Conservation (phyloP, 2,329 filamentous ascomycete genomes). For the Aurifilum marmelostoma region DNA sequence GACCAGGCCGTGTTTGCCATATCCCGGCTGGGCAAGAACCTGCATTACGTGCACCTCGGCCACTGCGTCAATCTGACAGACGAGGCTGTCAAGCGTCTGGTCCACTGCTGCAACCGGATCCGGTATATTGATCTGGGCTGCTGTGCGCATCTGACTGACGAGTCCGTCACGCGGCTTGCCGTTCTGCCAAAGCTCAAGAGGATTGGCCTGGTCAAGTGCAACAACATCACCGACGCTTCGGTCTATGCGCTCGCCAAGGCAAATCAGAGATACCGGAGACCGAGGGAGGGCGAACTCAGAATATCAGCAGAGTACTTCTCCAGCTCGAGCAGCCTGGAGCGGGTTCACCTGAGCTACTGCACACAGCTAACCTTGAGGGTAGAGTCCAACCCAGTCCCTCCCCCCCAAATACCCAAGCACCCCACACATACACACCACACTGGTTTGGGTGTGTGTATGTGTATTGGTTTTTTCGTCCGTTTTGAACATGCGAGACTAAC, state of each 20-base stretch:
- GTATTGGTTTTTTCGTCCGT: too few relatives aligned
- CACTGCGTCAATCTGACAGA: slow-evolving; percentile 94
- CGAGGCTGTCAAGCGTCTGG: slow-evolving; percentile 79
- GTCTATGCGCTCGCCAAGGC: slow-evolving; percentile 82
- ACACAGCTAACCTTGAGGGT: slow-evolving; percentile 80
- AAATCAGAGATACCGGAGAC: slow-evolving; percentile 55
- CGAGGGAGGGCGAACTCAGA: slow-evolving; percentile 53
- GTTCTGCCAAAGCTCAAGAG: slow-evolving; percentile 89
- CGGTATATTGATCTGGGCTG: slow-evolving; percentile 98
- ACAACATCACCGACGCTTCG: slow-evolving; percentile 84
- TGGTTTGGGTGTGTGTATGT: not conserved
- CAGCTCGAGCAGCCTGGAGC: slow-evolving; percentile 72
- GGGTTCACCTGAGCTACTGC: slow-evolving; percentile 96
- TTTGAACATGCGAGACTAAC: slow-evolving; percentile 24
- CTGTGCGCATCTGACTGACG: slow-evolving; percentile 85
- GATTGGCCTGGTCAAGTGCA: slow-evolving; percentile 94
- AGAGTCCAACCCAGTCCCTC: slow-evolving; percentile 45
- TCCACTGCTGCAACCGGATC: slow-evolving; percentile 87
- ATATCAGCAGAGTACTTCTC: slow-evolving; percentile 56
- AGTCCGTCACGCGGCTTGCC: slow-evolving; percentile 81
- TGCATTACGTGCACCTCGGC: slow-evolving; percentile 94
- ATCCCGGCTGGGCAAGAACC: slow-evolving; percentile 86
- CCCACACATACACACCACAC: too few relatives aligned
- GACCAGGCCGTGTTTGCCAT: slow-evolving; percentile 88
- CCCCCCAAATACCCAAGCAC: too few relatives aligned